Base-by-base conservation (phyloP, 768 basidiomycete species). In the Scleroderma citrinum region DNA sequence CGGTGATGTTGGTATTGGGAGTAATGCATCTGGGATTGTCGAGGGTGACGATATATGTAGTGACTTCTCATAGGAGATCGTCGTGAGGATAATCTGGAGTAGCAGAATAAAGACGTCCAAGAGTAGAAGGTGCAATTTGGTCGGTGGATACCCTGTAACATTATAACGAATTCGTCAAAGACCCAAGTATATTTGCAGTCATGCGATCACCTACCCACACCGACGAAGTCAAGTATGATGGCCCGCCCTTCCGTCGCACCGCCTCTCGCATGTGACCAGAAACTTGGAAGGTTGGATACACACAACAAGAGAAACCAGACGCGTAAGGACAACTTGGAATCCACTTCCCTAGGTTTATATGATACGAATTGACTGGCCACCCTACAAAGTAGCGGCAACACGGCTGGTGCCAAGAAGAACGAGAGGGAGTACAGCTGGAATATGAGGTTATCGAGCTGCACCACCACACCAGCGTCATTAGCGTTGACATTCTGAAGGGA, bases 201-300 rank as follows among this genome's bases (percentile, higher is more conserved):
- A 7, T 3, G 34, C n/a, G 8, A 30, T 39, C 0, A 73, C 82
- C 44, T 56, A 89, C 88, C 79, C 73, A 81, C 74, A 47, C 88
- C 87, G 50, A 90, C 76, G 59, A 90, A 90, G 62, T 90, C 87
- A 51, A 91, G 78, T 30, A 91, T 65, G 58, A 88, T 66, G 10
- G 77, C 70, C 56, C 82, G 73, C n/a, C 81, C 80, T 48, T 82
- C 76, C 24, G 73, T 63, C 46, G 77, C 67, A 5, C 77, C 76
- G 34, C 72, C 64, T 26, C 69, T 71, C 47, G 75, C 70, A 56
- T 91, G 88, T 31, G 68, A 69, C 78, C 82, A 86, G 32, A 90
- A 51, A 54, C 73, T 77, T 29, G 79, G 74, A 31, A 70, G 52
- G 52, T 87, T 87, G 66, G 81, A 73, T 51, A 77, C 57, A 46